These are phyloP conservation scores for Phytophthora capsici DNA, from an alignment of 352 stramenopile species.

Conservation along the genomic window DNA sequence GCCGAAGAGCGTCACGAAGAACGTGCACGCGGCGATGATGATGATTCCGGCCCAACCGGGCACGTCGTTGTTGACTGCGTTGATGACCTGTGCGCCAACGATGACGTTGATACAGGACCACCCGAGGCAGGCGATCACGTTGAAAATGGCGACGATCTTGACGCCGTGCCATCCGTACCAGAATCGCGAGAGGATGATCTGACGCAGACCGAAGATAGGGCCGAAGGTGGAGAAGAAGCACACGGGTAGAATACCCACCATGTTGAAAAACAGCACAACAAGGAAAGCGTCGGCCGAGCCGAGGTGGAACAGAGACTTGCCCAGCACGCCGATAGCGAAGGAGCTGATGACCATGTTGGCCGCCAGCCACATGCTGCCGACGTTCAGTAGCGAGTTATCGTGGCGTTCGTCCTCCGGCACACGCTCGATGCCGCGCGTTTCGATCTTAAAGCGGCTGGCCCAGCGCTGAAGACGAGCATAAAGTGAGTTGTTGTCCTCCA, in stretches of 20 bases:
- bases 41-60: conserved; percentile 53
- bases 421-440: conserved; percentile 55
- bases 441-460: conserved; percentile 47
- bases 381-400: conserved; percentile 49
- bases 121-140: conserved; percentile 47
- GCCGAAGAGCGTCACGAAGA: conserved; percentile 54
- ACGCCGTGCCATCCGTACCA: conserved; percentile 57
- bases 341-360: conserved; percentile 58
- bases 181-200: conserved; percentile 59
- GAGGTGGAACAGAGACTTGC: conserved; percentile 53
- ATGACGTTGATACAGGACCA: conserved; percentile 60
- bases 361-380: conserved; percentile 53
- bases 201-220: conserved; percentile 48
- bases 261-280: conserved; percentile 50
- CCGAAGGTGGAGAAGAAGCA: conserved; percentile 56
- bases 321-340: conserved; percentile 52
- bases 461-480: conserved; percentile 35
- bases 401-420: conserved; percentile 52
- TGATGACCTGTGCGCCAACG: conserved; percentile 54
- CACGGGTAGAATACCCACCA: conserved; percentile 51
- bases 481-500: conserved; percentile 27
- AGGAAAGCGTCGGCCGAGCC: conserved; percentile 51
- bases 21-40: conserved; percentile 51
- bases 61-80: conserved; percentile 52
- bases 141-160: conserved; percentile 54